These are phyloP conservation scores for Yamadazyma endophytica DNA, from an alignment of 805 yeast genomes.

Conservation along the genomic window DNA sequence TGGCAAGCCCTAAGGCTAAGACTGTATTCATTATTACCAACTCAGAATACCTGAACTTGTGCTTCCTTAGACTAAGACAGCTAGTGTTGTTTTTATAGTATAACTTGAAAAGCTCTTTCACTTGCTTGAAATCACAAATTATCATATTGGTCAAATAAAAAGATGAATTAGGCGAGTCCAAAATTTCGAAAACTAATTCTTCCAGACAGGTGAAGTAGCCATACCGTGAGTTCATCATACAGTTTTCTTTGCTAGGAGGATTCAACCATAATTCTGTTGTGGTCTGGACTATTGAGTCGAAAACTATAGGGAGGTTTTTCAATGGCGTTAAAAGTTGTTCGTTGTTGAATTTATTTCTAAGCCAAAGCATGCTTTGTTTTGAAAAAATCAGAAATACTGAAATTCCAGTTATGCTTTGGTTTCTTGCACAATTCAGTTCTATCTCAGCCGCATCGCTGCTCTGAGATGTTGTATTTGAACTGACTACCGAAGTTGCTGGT, in stretches of 20 bases:
- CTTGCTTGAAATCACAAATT: slow-evolving; percentile 10
- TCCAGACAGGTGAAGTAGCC: slow-evolving; percentile 11
- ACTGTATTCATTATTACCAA: slow-evolving; percentile 27
- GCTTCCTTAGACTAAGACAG: background rate
- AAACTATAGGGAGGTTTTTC: slow-evolving; percentile 19
- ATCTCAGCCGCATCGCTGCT: no score
- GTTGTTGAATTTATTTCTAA: slow-evolving; percentile 17
- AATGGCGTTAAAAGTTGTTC: slow-evolving; percentile 20
- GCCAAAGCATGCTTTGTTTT: slow-evolving; percentile 24
- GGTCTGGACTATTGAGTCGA: slow-evolving; percentile 12
- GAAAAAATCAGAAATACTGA: slow-evolving; percentile 28
- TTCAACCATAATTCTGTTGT: slow-evolving; percentile 10
- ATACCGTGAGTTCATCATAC: slow-evolving; percentile 11
- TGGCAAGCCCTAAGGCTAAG: slow-evolving; percentile 20
- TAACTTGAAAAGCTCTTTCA: slow-evolving; percentile 18
- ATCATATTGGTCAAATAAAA: no score
- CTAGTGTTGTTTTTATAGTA: slow-evolving; percentile 14
- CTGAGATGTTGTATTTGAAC: no score
- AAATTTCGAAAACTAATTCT: slow-evolving; percentile 20
- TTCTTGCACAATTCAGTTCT: no score
- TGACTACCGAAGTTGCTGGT: slow-evolving; percentile 15
- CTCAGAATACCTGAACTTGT: slow-evolving; percentile 21
- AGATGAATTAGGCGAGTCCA: slow-evolving; percentile 18
- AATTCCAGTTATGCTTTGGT: no score
- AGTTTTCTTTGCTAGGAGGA: slow-evolving; percentile 9